Conservation (phyloP, 129 eudicot genomes). For the Pseudognaphalium luteoalbum region DNA sequence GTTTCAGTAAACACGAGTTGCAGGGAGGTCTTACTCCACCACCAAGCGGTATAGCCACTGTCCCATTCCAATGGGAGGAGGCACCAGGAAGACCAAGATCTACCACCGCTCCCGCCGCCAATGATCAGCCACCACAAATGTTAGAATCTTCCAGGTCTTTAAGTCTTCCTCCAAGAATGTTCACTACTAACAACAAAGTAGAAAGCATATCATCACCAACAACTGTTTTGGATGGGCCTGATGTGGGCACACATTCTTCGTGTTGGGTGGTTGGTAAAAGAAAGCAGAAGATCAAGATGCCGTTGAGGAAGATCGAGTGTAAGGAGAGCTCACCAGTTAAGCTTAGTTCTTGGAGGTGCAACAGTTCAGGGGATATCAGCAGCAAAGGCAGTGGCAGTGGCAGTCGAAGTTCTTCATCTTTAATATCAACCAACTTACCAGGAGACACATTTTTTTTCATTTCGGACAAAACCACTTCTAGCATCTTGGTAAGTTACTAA, state of each 20-base stretch:
- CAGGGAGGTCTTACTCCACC: constrained; percentile 54
- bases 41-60: constrained; percentile 36
- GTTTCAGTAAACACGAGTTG: constrained; percentile 37
- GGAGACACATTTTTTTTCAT: constrained; percentile 35
- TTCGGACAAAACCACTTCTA: constrained; percentile 12
- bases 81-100: constrained; percentile 67
- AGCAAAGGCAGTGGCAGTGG: constrained; percentile 15
- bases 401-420: not conserved
- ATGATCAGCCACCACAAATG: constrained; percentile 12
- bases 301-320: constrained; percentile 10
- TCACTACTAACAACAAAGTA: not conserved
- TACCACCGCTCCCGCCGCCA: not conserved
- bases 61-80: constrained; percentile 81
- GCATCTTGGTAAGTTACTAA: constrained; percentile 17
- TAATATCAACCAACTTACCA: constrained; percentile 37
- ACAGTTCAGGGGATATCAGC: constrained; percentile 36
- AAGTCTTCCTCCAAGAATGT: constrained; percentile 51
- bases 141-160: constrained; percentile 33
- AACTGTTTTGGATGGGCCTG: constrained; percentile 64
- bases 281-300: constrained; percentile 2
- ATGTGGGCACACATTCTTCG: constrained; percentile 10
- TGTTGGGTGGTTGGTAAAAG: constrained; percentile 14
- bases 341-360: constrained; percentile 50
- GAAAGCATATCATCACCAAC: constrained; percentile 49
- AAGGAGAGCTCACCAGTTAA: not conserved